A percentile compares a stretch with the other conserved stretches of the same genome.
phyloP scores from a whole-genome alignment of 2,329 filamentous ascomycete species.

The Ceratocystis eucalypticola region DNA sequence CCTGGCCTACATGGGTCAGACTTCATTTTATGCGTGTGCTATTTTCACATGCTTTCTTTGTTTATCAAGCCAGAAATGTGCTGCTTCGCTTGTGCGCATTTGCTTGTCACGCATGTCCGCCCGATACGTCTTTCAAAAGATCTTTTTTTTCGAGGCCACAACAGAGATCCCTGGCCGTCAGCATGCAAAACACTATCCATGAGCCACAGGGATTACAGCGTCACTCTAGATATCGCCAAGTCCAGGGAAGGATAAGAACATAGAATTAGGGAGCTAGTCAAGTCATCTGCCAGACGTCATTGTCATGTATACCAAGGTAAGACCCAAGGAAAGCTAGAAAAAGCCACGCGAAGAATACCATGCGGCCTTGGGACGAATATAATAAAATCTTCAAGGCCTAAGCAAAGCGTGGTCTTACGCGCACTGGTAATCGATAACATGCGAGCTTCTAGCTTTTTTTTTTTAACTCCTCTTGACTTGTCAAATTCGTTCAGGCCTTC shows the following conservation, averaged over 20 bases:
- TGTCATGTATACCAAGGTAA: background rate
- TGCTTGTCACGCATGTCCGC: background rate
- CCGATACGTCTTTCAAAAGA: background rate
- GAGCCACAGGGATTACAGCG: background rate
- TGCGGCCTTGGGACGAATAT: too few species aligned
- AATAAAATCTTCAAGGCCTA: too few species aligned
- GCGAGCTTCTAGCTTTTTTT: background rate
- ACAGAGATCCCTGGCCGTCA: background rate
- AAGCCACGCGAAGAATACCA: background rate
- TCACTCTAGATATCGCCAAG: background rate
- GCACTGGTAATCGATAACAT: background rate
- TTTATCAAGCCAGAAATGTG: background rate
- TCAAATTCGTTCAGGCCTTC: background rate
- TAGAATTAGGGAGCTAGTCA: background rate
- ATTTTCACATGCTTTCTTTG: conserved; percentile 8
- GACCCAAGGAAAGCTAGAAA: background rate
- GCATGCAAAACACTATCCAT: background rate
- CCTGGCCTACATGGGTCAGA: background rate
- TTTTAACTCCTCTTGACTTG: background rate
- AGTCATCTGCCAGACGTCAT: background rate
- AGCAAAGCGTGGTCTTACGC: too few species aligned
- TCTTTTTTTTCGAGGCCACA: background rate
- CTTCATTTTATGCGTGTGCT: background rate
- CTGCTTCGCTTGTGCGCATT: background rate
- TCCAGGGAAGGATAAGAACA: background rate